Evolutionary conservation across 768 basidiomycete genomes (phyloP), one percentile per base, ranked within the genome.

Genomic region (Boletus reticuloceps): DNA sequence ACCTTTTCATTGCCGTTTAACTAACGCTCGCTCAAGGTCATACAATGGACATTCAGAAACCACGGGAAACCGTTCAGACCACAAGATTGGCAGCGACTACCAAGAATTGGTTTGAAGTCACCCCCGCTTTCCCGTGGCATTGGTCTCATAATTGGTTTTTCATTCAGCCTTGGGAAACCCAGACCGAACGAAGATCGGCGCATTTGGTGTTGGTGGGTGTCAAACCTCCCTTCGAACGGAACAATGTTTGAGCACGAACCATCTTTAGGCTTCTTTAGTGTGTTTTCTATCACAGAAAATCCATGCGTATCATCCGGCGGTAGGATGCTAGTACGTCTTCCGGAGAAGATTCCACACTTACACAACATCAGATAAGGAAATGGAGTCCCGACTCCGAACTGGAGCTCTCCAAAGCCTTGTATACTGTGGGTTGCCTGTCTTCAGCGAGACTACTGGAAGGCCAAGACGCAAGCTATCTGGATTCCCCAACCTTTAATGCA

Each of bases 261-360:
- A 2, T 40, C n/a, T 7, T 25, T n/a, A 83, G 83, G 84, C 5
- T 87, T 89, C 69, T 89, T 89, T 65, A 86, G 85, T 59, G 63
- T 90, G 17, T 90, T 91, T 64, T 90, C 88, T 0, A 81, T 89
- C 0, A 90, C 89, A 2, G 89, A 91, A 51, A 83, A 85, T 59
- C 89, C 89, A 0, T 84, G 84, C 62, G 88, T 91, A 1, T 86
- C 79, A 12, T 90, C 88, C 13, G 88, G 86, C 71, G 81, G 86
- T 86, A 64, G 32, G 51, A 4, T 29, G 27, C 5, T 17, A n/a
- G 3, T 13, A 13, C 25, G 5, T 32, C 5, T 45, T 20, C 6
- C 13, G 12, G 13, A 39, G 14, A 10, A 20, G 34, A 8, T 11
- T 7, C 2, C 11, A 16, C 5, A 5, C 34, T 10, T 16, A 25